A percentile compares a stretch with the other conserved stretches of the same genome.
Evolutionary conservation across 2,329 filamentous ascomycete species (phyloP).

Genomic region (Exophiala oligosperma): DNA sequence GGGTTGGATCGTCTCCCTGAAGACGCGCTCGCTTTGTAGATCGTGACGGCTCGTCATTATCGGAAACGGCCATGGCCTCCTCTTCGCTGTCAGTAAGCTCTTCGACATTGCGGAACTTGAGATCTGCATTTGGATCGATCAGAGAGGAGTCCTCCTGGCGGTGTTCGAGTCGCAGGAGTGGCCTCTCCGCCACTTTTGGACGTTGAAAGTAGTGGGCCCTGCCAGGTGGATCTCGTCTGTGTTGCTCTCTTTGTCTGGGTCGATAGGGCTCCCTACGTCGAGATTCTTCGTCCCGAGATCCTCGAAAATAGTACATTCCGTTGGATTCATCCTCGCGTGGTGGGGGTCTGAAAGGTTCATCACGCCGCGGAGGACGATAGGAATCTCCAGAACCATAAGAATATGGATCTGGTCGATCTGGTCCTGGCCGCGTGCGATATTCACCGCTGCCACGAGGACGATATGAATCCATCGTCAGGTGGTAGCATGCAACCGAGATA

Average conservation of each 20-base stretch:
- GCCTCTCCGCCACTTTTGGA: constrained; percentile 17
- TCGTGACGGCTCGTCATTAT: constrained; percentile 34
- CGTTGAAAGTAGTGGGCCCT: constrained; percentile 7
- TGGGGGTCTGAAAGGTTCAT: constrained; percentile 6
- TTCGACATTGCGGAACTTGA: constrained; percentile 33
- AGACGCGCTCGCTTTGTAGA: constrained; percentile 40
- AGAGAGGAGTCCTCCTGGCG: constrained; percentile 15
- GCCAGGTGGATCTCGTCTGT: constrained; percentile 1
- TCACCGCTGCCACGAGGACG: constrained; percentile 4
- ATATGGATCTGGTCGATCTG: neutral
- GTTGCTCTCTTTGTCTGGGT: neutral
- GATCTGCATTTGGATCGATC: constrained; percentile 4
- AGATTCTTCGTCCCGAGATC: constrained; percentile 11
- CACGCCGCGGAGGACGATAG: constrained; percentile 9
- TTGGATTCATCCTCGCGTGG: neutral
- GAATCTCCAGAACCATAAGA: constrained; percentile 7
- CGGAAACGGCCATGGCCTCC: constrained; percentile 45
- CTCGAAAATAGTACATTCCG: constrained; percentile 23
- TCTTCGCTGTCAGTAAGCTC: constrained; percentile 48
- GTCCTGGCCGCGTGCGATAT: neutral
- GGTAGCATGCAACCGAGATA: neutral
- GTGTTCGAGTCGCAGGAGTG: constrained; percentile 18
- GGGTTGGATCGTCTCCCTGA: constrained; percentile 26
- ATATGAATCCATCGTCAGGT: constrained; percentile 8
- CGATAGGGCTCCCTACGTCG: constrained; percentile 1